Evolutionary conservation across 2,329 filamentous ascomycete species (phyloP), one percentile per base, ranked within the genome.

Genomic region (Raffaelea deltoideospora): DNA sequence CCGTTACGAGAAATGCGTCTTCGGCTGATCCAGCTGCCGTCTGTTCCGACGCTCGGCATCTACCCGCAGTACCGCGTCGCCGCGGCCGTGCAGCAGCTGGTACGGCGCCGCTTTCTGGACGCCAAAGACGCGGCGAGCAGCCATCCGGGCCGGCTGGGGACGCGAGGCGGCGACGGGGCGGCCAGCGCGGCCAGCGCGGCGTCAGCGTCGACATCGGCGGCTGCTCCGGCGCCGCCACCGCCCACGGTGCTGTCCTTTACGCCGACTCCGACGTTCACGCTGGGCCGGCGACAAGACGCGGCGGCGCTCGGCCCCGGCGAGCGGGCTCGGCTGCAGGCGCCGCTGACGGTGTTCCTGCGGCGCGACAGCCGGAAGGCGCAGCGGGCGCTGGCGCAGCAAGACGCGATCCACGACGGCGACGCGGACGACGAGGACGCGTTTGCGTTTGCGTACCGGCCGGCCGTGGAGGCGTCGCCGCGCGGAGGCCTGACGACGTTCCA

Each of bases 401-500:
- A 53, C 15, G n/a, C 15, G 9, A 27, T 14, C n/a, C 9, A 21
- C 18, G 19, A 6, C 15, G n/a, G 10, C 13, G 14, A 10, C 31
- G 32, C 45, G 15, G 48, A 65, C 24, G 48, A 58, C 32, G 44
- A 51, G 23, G 60, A 26, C 47, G 40, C 34, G 6, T 62, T 57
- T 47, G 44, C 53, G n/a, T n/a, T n/a, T n/a, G n/a, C n/a, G n/a
- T n/a, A n/a, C n/a, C n/a, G n/a, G 20, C 80, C 79, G 3, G 62
- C 70, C n/a, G 73, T 90, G 47, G 57, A 72, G 31, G 67, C 76
- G 48, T 79, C 83, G 13, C 69, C 76, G n/a, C 76, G 90, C 37
- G 90, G 90, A 42, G 90, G 90, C 0, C 76, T 93, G 45, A 87
- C 84, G 0, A 96, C 90, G 3, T 96, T 94, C 61, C 90, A 98